Conservation (phyloP, 2,329 filamentous ascomycete species). For the Penicillium palitans region DNA sequence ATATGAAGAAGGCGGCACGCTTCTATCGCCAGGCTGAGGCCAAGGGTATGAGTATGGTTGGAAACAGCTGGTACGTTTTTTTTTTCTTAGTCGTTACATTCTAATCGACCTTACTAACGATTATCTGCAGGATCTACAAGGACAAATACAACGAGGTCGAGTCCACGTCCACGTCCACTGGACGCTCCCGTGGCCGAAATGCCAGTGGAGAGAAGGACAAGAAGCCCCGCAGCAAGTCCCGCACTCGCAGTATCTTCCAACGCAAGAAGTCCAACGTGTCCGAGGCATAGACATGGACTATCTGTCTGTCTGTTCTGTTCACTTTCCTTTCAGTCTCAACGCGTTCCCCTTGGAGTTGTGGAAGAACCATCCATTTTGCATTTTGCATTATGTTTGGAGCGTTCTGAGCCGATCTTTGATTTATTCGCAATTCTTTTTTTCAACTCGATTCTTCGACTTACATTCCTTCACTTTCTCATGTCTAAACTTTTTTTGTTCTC, state of each 20-base stretch:
- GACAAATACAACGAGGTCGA: constrained; percentile 78
- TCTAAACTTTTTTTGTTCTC: constrained; percentile 17
- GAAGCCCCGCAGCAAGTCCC: constrained; percentile 73
- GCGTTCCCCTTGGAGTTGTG: not conserved
- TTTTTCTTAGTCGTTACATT: not conserved
- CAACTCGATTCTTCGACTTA: constrained; percentile 5
- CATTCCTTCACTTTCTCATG: constrained; percentile 18
- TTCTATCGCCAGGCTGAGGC: constrained; percentile 89
- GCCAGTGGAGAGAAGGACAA: constrained; percentile 61
- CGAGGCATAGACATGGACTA: constrained; percentile 31
- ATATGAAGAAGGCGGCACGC: constrained; percentile 87
- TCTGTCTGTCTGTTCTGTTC: constrained; percentile 5
- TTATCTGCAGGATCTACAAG: constrained; percentile 79
- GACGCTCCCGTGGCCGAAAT: constrained; percentile 36
- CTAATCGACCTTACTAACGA: not conserved
- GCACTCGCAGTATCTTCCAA: constrained; percentile 71
- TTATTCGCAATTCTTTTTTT: constrained; percentile 12
- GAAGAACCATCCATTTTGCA: constrained; percentile 19
- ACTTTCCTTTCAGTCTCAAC: not conserved
- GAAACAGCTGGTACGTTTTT: constrained; percentile 87
- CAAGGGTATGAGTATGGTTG: constrained; percentile 95
- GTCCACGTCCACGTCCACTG: constrained; percentile 21
- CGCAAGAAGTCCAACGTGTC: constrained; percentile 51
- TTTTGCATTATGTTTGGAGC: constrained; percentile 20
- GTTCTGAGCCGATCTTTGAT: constrained; percentile 18